phyloP scores from a whole-genome alignment of 2,329 filamentous ascomycete genomes.

The Aspergillus chevalieri region DNA sequence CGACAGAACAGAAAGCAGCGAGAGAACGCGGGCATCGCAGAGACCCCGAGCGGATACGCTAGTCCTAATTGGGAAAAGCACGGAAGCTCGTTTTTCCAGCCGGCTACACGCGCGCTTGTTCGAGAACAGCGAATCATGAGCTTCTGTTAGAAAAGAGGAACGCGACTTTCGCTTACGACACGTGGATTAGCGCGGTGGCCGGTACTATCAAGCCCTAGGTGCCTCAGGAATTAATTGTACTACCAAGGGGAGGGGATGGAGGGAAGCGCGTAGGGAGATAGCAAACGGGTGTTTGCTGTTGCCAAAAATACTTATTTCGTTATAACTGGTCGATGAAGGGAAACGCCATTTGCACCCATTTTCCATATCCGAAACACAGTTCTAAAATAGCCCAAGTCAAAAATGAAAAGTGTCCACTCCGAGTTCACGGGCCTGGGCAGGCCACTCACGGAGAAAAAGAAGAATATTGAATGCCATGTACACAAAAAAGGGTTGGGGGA shows the following conservation, averaged over 20 bases:
- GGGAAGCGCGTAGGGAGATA: not conserved
- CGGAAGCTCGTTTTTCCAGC: conserved; percentile 24
- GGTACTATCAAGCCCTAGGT: not conserved
- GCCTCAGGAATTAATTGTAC: not conserved
- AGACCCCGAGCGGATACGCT: conserved; percentile 34
- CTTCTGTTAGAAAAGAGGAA: not conserved
- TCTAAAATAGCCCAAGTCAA: conserved; percentile 35
- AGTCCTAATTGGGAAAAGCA: conserved; percentile 26
- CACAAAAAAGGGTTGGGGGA: conserved; percentile 24
- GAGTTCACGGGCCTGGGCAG: conserved; percentile 17
- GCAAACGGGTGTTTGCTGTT: not conserved
- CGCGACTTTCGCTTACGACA: not conserved
- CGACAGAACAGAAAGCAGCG: conserved; percentile 22
- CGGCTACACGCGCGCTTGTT: conserved; percentile 14
- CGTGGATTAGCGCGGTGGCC: conserved; percentile 3
- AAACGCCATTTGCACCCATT: conserved; percentile 40
- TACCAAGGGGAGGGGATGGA: too few relatives aligned
- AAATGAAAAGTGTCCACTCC: conserved; percentile 22
- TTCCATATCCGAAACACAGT: conserved; percentile 38
- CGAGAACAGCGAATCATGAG: not conserved
- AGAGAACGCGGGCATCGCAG: conserved; percentile 32
- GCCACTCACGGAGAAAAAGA: conserved; percentile 22
- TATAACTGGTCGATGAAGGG: conserved; percentile 24
- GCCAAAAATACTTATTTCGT: conserved; percentile 27
- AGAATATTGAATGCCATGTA: conserved; percentile 38